Percentiles rank a stretch among this genome's conserved stretches.
Conservation (phyloP, 371 early-diverging fungal species). For the Lichtheimia hyalospora region DNA sequence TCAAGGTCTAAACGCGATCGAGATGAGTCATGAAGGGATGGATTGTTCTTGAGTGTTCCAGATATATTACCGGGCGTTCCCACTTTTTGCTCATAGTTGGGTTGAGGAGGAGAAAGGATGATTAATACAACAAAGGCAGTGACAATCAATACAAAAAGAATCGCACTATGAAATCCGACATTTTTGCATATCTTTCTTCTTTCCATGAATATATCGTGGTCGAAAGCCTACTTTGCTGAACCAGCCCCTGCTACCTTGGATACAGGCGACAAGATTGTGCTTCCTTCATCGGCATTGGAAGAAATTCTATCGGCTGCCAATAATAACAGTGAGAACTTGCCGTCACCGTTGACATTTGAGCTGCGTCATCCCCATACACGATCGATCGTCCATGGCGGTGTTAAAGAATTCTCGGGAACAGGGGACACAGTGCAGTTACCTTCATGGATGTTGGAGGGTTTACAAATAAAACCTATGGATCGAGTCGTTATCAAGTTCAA, state of each 20-base stretch:
- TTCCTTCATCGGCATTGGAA: conserved; percentile 62
- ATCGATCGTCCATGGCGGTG: conserved; percentile 63
- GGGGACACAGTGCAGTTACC: conserved; percentile 56
- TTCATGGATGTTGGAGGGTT: conserved; percentile 52
- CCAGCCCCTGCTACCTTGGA: conserved; percentile 25
- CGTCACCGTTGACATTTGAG: conserved; percentile 74
- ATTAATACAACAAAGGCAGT: not conserved
- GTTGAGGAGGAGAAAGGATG: not conserved
- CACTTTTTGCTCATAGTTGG: not conserved
- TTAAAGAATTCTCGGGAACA: conserved; percentile 74
- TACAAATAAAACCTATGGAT: conserved; percentile 41
- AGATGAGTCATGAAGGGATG: not conserved
- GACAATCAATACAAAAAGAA: too few species aligned
- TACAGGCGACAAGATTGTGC: conserved; percentile 65
- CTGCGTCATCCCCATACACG: conserved; percentile 51
- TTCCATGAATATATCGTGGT: conserved; percentile 14
- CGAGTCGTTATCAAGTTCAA: conserved; percentile 50
- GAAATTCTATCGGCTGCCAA: conserved; percentile 34
- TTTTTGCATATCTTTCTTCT: not conserved
- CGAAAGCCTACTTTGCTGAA: conserved; percentile 25
- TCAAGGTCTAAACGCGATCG: not conserved
- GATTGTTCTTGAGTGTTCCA: not conserved
- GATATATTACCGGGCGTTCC: not conserved
- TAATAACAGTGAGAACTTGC: conserved; percentile 26
- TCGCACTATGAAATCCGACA: too few species aligned